These are phyloP conservation scores for Yamagishiella unicocca DNA, from an alignment of 139 green algal species.

Conservation along the genomic window DNA sequence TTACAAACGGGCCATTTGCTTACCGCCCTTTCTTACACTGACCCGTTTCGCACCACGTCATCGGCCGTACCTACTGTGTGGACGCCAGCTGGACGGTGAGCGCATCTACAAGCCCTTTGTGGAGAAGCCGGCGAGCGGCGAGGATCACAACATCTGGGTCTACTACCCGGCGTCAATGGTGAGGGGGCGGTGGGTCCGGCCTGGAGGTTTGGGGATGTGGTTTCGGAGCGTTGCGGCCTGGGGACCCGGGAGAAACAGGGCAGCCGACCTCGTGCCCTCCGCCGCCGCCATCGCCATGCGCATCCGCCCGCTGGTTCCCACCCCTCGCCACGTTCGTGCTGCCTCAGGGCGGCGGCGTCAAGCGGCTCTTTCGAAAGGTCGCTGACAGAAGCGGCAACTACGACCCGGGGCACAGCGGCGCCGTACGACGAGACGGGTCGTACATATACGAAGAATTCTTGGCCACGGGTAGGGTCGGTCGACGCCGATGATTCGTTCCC, in stretches of 20 bases:
- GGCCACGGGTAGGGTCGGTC: constrained; percentile 69
- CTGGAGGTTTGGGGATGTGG: too few relatives aligned
- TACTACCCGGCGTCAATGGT: constrained; percentile 97
- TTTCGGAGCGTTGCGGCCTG: too few relatives aligned
- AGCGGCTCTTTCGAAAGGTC: constrained; percentile 97
- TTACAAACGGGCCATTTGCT: too few relatives aligned
- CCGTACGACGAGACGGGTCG: constrained; percentile 86
- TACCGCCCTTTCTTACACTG: too few relatives aligned
- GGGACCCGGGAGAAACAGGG: too few relatives aligned
- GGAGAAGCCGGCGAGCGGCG: constrained; percentile 94
- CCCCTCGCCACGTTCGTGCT: too few relatives aligned
- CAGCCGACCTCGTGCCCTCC: too few relatives aligned
- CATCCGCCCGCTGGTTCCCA: too few relatives aligned
- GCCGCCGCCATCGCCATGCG: too few relatives aligned
- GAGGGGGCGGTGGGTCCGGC: background rate
- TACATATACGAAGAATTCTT: constrained; percentile 99
- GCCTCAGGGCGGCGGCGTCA: constrained; percentile 93
- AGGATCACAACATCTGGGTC: constrained; percentile 99
- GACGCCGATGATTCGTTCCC: too few relatives aligned
- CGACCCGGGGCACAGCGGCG: constrained; percentile 85
- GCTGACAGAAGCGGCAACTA: constrained; percentile 88
- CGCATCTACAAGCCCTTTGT: constrained; percentile 98
- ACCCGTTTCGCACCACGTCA: too few relatives aligned
- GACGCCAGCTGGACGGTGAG: constrained; percentile 72
- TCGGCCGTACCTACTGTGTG: too few relatives aligned